Conservation (phyloP, 345 rosid species). For the Angophora floribunda region DNA sequence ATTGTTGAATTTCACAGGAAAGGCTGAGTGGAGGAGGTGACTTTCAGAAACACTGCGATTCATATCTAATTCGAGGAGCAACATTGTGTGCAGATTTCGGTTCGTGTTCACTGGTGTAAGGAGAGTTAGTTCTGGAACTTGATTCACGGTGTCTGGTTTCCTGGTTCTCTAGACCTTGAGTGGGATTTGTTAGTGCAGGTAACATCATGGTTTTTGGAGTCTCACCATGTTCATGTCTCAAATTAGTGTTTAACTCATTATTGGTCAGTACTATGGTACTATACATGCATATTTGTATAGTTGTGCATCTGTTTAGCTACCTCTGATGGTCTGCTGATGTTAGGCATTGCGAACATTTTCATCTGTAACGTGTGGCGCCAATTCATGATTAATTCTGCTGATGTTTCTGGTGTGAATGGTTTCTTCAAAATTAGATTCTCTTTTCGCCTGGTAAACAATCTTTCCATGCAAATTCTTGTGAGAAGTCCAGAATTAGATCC, state of each 20-base stretch:
- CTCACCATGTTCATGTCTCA: background rate
- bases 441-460: background rate
- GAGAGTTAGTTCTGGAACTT: background rate
- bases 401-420: background rate
- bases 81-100: background rate
- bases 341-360: background rate
- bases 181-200: background rate
- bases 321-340: background rate
- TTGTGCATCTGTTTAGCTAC: background rate
- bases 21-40: constrained; percentile 8
- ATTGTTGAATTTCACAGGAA: background rate
- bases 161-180: background rate
- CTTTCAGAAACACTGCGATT: background rate
- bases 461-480: background rate
- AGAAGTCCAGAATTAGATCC: background rate
- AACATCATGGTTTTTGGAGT: background rate
- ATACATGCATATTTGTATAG: background rate
- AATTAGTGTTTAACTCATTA: background rate
- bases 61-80: background rate
- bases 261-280: background rate
- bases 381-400: background rate
- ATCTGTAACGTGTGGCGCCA: background rate
- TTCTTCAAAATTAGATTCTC: background rate
- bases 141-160: background rate
- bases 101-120: background rate